These are phyloP conservation scores for Saururus chinensis DNA, from an alignment of 164 flowering plant species.

Conservation along the genomic window DNA sequence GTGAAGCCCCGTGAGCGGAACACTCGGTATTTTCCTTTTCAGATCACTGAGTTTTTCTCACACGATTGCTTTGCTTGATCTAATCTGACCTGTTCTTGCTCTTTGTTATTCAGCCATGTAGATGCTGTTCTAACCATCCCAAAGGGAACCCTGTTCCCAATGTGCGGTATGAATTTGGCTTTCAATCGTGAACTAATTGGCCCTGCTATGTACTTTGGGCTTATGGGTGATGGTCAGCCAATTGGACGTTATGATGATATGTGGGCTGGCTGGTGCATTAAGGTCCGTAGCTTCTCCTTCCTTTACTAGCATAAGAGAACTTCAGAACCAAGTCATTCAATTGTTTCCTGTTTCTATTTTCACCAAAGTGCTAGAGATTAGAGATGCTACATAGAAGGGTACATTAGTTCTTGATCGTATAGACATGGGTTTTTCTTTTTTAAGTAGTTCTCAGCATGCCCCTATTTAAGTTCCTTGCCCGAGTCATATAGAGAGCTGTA, in stretches of 20 bases:
- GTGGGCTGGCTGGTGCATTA: conserved; percentile 89
- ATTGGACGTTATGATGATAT: conserved; percentile 82
- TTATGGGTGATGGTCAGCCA: conserved; percentile 88
- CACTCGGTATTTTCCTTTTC: conserved; percentile 33
- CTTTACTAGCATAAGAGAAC: background rate
- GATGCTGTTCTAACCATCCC: conserved; percentile 77
- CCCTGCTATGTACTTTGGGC: conserved; percentile 80
- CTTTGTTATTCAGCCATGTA: conserved; percentile 37
- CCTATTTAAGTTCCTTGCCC: no score
- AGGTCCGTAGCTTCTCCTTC: conserved; percentile 25
- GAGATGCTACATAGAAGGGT: no score
- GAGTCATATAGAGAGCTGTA: no score
- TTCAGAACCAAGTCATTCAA: no score
- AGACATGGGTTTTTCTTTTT: no score
- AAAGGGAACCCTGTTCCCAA: conserved; percentile 72
- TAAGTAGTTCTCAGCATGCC: no score
- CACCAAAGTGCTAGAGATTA: no score
- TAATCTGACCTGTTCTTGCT: background rate
- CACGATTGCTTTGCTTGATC: no score
- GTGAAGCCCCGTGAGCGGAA: conserved; percentile 78
- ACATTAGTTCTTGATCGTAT: no score
- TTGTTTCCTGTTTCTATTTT: no score
- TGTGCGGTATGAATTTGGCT: conserved; percentile 77
- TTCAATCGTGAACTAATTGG: conserved; percentile 74
- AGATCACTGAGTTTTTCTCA: background rate